Base-by-base conservation (phyloP, 345 rosid species). In the Streptanthus diversifolius region DNA sequence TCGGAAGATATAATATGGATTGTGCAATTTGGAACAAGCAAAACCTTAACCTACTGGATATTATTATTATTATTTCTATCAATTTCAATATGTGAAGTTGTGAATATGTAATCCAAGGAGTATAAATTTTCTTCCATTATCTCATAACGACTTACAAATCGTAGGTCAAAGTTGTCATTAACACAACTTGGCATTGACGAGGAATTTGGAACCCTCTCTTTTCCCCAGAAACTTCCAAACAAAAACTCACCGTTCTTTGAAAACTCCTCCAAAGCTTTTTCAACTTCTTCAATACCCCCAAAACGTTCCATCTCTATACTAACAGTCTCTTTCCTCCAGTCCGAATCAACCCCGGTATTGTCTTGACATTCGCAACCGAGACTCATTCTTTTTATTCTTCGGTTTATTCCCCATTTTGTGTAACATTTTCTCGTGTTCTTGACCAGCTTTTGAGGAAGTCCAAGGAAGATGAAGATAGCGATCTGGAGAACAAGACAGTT, bases 211-310 rank as follows among this genome's bases (percentile, higher is more conserved):
- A 56, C 10, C 70, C 52, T 61, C 25, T 78, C 79, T 66, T 82
- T 75, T 3, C 91, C 87, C 98, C 98, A 88, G 62, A 92, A 92
- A 85, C 93, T 92, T 77, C 96, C 96, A 79, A 92, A 92, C 67
- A 84, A 85, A 81, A 92, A 92, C 84, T 80, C 83, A 25, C 98
- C 96, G 59, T 80, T 84, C 56, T 53, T 57, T 30, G 80, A 85
- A 24, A 84, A 71, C 29, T 82, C 95, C 29, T 82, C 84, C 67
- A 90, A 61, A 9, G 64, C 88, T 66, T 45, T 67, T 78, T 88
- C 98, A 51, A 83, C 83, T 68, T 90, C 90, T 63, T 83, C 79
- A 48, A 77, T 81, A 72, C 90, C 83, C 27, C 74, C 80, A 76
- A 51, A 56, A 4, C 83, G 75, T 39, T 83, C 78, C 14, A 70